Conservation (phyloP, 352 stramenopile genomes). For the Peronospora destructor region DNA sequence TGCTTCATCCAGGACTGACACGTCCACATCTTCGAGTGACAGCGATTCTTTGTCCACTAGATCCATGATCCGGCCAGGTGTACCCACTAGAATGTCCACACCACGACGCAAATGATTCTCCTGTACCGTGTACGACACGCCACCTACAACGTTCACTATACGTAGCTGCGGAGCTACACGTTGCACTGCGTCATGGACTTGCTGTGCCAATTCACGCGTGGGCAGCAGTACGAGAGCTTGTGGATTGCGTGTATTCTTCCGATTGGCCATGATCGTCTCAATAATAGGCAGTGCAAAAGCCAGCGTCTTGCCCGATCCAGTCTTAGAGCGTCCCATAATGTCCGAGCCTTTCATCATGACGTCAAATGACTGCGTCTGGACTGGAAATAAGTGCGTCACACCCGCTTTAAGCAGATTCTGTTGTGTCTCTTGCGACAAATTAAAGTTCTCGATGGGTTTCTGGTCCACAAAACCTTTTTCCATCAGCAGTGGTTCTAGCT, state of each 20-base stretch:
- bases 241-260: slow-evolving; percentile 47
- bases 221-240: slow-evolving; percentile 93
- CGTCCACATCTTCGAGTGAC: slow-evolving; percentile 83
- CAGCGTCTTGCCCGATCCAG: slow-evolving; percentile 76
- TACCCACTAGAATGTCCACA: slow-evolving; percentile 93
- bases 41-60: slow-evolving; percentile 91
- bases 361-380: slow-evolving; percentile 77
- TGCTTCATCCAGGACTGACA: slow-evolving; percentile 93
- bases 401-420: slow-evolving; percentile 51
- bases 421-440: slow-evolving; percentile 47
- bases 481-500: slow-evolving; percentile 36
- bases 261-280: slow-evolving; percentile 54
- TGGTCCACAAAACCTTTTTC: slow-evolving; percentile 60
- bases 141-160: slow-evolving; percentile 90
- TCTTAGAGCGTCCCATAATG: slow-evolving; percentile 81
- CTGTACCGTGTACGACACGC: slow-evolving; percentile 90
- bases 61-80: slow-evolving; percentile 95
- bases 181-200: slow-evolving; percentile 91
- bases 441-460: slow-evolving; percentile 63
- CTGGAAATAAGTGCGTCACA: slow-evolving; percentile 80
- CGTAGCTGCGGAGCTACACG: slow-evolving; percentile 85
- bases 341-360: slow-evolving; percentile 75
- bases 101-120: slow-evolving; percentile 86
- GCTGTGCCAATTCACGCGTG: slow-evolving; percentile 95
- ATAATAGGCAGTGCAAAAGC: slow-evolving; percentile 73